Base-by-base conservation (phyloP, 495 filamentous ascomycete species). In the Saxispiralis lemnorum region DNA sequence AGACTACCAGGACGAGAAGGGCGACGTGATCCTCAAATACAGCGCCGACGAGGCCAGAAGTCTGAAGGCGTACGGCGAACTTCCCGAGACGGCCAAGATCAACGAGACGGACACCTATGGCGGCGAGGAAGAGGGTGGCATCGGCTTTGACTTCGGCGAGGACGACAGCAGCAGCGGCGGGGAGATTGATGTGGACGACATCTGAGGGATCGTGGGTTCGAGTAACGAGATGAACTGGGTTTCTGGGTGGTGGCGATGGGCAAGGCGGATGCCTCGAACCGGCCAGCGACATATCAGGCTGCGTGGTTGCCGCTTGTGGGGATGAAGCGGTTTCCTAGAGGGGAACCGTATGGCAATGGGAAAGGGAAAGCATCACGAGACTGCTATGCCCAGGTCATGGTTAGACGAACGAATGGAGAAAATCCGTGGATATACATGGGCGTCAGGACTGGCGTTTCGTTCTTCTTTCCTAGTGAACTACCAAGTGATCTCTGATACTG, bases 1-100 rank as follows among this genome's bases (percentile, higher is more conserved):
- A 54, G 92, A 96, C 65, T 97, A 95, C 66, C 89, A 97, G 62
- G 89, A 95, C 63, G 84, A 93, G 65, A 97, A 97, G 70, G 89
- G 86, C 53, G 89, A 97, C 60, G 89, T 97, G 36, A 94, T 97
- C 67, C 78, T 95, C 63, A 97, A 97, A 70, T 97, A 97, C 72
- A 81, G 76, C 37, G 85, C 89, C 65, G 89, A 97, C 55, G 89
- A 97, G 73, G 89, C 92, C 50, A 76, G 92, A 61, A 79, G 73
- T 51, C 69, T 97, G 56, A 93, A 93, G 71, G 83, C 84, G 47
- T 95, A 94, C 58, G 89, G 92, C 58, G 89, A 97, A 67, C 72
- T 97, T 46, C 89, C 89, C 44, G 89, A 96, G 63, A 84, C 73
- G 54, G 89, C 92, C 59, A 96, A 96, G 81, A 96, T 96, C 73